Conservation (phyloP, 1,139 yeast genomes). For the Candida dubliniensis region DNA sequence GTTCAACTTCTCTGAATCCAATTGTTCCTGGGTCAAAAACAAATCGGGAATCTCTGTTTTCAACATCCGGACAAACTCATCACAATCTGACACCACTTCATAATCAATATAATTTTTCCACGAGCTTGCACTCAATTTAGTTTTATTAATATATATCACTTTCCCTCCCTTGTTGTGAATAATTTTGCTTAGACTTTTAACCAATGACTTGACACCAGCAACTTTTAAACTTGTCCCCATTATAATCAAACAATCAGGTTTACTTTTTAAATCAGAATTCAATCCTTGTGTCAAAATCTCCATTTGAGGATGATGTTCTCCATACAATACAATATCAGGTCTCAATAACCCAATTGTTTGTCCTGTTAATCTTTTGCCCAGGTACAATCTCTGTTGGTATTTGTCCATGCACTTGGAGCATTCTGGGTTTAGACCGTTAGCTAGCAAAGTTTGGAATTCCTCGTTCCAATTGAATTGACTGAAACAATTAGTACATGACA, state of each 20-base stretch:
- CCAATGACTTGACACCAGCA: slow-evolving; percentile 68
- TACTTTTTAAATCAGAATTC: slow-evolving; percentile 51
- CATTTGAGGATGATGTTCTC: slow-evolving; percentile 76
- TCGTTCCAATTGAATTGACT: slow-evolving; percentile 61
- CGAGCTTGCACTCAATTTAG: slow-evolving; percentile 39
- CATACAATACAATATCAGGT: slow-evolving; percentile 76
- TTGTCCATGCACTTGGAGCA: slow-evolving; percentile 60
- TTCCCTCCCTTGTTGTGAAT: slow-evolving; percentile 63
- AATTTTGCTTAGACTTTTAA: slow-evolving; percentile 54
- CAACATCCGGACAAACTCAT: slow-evolving; percentile 65
- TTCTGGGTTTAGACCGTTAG: slow-evolving; percentile 60
- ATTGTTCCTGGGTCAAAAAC: slow-evolving; percentile 55
- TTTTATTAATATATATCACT: slow-evolving; percentile 64
- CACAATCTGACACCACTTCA: slow-evolving; percentile 80
- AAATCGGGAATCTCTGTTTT: slow-evolving; percentile 55
- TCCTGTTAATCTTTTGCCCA: slow-evolving; percentile 63
- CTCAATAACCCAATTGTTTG: slow-evolving; percentile 58
- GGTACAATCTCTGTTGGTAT: slow-evolving; percentile 51
- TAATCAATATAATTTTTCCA: slow-evolving; percentile 68
- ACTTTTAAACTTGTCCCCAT: slow-evolving; percentile 80
- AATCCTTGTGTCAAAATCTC: slow-evolving; percentile 64
- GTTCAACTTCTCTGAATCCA: slow-evolving; percentile 44
- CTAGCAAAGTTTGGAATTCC: slow-evolving; percentile 43
- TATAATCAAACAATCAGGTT: slow-evolving; percentile 65
- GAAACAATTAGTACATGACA: slow-evolving; percentile 73